Conservation (phyloP, 1,139 yeast species). For the Taphrina flavorubra region DNA sequence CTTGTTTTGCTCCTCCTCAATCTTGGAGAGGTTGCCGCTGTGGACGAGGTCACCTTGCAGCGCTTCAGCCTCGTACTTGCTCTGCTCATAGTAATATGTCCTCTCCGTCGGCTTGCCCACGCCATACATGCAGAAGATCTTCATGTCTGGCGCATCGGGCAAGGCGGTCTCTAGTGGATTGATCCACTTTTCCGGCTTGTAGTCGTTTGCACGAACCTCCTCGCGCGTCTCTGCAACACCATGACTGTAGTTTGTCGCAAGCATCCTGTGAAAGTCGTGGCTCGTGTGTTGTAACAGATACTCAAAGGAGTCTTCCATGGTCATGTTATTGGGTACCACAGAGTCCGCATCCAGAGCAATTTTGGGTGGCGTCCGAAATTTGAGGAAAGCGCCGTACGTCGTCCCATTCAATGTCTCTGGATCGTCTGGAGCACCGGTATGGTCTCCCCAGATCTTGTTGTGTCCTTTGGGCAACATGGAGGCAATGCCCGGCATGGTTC, state of each 20-base stretch:
- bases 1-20: conserved; percentile 23
- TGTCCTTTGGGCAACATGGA: conserved; percentile 98
- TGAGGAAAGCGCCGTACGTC: conserved; percentile 76
- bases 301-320: conserved; percentile 71
- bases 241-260: conserved; percentile 65
- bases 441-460: conserved; percentile 72
- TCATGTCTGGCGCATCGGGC: conserved; percentile 93
- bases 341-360: conserved; percentile 51
- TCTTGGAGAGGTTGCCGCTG: conserved; percentile 44
- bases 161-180: conserved; percentile 90
- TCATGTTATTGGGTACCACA: conserved; percentile 57
- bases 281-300: conserved; percentile 70
- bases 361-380: conserved; percentile 57
- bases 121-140: conserved; percentile 88
- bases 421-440: conserved; percentile 57
- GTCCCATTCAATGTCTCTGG: conserved; percentile 54
- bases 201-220: conserved; percentile 68
- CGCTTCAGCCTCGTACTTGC: conserved; percentile 50
- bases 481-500: conserved; percentile 91
- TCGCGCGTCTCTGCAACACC: conserved; percentile 69
- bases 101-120: conserved; percentile 96
- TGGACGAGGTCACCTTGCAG: conserved; percentile 54
- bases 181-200: conserved; percentile 79
- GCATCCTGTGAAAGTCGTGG: conserved; percentile 63
- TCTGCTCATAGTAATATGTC: conserved; percentile 82